Percentiles rank a stretch among this genome's conserved stretches.
phyloP scores from a whole-genome alignment of 345 rosid genomes.

The Cochlearia excelsa region DNA sequence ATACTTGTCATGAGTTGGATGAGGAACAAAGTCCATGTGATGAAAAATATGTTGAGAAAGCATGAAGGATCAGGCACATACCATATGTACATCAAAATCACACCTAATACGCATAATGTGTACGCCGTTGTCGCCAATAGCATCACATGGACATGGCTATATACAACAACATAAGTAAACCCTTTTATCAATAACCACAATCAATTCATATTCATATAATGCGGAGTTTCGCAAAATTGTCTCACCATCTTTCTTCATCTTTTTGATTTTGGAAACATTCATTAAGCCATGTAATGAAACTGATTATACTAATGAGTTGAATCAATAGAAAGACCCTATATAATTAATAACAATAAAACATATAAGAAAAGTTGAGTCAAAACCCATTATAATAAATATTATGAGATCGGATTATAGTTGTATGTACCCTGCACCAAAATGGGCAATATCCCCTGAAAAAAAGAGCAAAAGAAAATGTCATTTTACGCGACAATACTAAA shows the following conservation, averaged over 20 bases:
- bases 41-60: conserved; percentile 84
- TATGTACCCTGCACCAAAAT: conserved; percentile 93
- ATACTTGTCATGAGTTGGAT: conserved; percentile 90
- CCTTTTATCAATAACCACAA: no score
- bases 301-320: conserved; percentile 82
- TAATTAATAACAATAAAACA: conserved; percentile 15
- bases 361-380: conserved; percentile 16
- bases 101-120: conserved; percentile 69
- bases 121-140: conserved; percentile 62
- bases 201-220: background rate
- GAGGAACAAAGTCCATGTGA: conserved; percentile 87
- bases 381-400: conserved; percentile 1
- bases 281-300: conserved; percentile 84
- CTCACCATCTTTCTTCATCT: conserved; percentile 75
- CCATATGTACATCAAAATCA: conserved; percentile 92
- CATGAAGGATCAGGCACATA: conserved; percentile 89
- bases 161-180: conserved; percentile 10
- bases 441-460: conserved; percentile 83
- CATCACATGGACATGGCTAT: conserved; percentile 80
- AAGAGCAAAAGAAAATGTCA: conserved; percentile 8
- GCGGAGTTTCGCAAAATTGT: background rate
- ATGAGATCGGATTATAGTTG: conserved; percentile 7
- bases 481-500: no score
- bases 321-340: conserved; percentile 90
- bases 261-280: conserved; percentile 62